Percentiles rank a stretch among this genome's conserved stretches.
These are phyloP conservation scores for Fusarium sulawesiense DNA, from an alignment of 2,329 filamentous ascomycete species.

Conservation along the genomic window DNA sequence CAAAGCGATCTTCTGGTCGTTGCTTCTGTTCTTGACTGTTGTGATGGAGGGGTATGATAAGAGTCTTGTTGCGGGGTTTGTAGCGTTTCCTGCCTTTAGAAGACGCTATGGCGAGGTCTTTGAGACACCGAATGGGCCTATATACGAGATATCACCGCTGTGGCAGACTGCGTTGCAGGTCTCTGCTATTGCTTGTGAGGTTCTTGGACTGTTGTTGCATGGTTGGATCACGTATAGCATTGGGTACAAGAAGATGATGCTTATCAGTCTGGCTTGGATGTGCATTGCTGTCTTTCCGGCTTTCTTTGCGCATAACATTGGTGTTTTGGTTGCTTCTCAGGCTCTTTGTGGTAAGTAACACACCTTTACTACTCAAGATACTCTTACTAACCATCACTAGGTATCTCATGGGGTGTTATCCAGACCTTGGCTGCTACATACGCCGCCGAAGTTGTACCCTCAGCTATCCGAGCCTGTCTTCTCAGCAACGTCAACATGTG, in stretches of 20 bases:
- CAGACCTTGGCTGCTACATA: conserved; percentile 54
- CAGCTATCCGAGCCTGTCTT: conserved; percentile 49
- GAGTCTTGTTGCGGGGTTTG: conserved; percentile 29
- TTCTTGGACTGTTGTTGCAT: conserved; percentile 54
- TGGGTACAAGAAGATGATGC: conserved; percentile 54
- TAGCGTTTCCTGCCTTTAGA: conserved; percentile 28
- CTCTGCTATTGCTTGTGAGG: conserved; percentile 23
- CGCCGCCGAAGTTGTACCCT: conserved; percentile 52
- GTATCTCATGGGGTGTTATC: conserved; percentile 51
- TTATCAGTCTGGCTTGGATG: conserved; percentile 51
- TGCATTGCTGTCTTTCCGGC: conserved; percentile 53
- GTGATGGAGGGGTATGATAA: conserved; percentile 42
- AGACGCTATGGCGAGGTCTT: conserved; percentile 46
- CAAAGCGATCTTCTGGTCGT: conserved; percentile 37
- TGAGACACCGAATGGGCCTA: conserved; percentile 3
- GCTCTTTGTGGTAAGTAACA: conserved; percentile 45
- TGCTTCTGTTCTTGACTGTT: conserved; percentile 38
- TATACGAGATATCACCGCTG: conserved; percentile 25
- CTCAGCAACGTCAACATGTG: conserved; percentile 56
- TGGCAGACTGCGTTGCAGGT: conserved; percentile 23
- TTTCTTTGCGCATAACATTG: conserved; percentile 51
- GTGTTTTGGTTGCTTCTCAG: conserved; percentile 49
- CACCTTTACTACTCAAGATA: too few relatives aligned
- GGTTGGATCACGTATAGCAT: conserved; percentile 54
- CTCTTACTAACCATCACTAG: not conserved